Evolutionary conservation across 352 stramenopile genomes (phyloP).

Genomic region (Phytophthora nicotianae): DNA sequence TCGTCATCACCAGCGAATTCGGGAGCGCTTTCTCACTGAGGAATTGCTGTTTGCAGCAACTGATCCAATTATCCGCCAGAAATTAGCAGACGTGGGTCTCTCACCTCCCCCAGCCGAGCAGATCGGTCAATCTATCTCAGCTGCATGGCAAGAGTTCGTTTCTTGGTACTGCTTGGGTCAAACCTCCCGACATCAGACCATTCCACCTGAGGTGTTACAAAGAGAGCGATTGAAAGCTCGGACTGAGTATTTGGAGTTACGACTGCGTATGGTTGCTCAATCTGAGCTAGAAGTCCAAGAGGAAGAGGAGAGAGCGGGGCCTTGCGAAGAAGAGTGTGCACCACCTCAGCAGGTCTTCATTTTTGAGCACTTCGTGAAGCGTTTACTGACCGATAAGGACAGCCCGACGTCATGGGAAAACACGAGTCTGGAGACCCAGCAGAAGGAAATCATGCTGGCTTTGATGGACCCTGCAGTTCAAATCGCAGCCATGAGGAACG

Average conservation of each 20-base stretch:
- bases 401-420: slow-evolving; percentile 48
- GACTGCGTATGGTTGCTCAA: slow-evolving; percentile 32
- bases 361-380: slow-evolving; percentile 55
- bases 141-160: slow-evolving; percentile 51
- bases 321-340: slow-evolving; percentile 21
- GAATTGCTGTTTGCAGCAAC: slow-evolving; percentile 61
- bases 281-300: slow-evolving; percentile 40
- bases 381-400: slow-evolving; percentile 31
- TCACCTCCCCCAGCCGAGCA: slow-evolving; percentile 28
- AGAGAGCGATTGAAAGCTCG: slow-evolving; percentile 43
- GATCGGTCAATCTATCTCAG: slow-evolving; percentile 30
- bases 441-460: slow-evolving; percentile 58
- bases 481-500: slow-evolving; percentile 56
- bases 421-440: slow-evolving; percentile 38
- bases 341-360: slow-evolving; percentile 40
- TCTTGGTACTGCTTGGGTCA: slow-evolving; percentile 59
- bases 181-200: slow-evolving; percentile 27
- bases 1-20: slow-evolving; percentile 49
- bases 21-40: slow-evolving; percentile 60
- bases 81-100: slow-evolving; percentile 40
- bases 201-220: slow-evolving; percentile 26
- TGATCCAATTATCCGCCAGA: slow-evolving; percentile 44
- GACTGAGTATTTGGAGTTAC: slow-evolving; percentile 42
- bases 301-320: slow-evolving; percentile 31
- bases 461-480: slow-evolving; percentile 64